These are phyloP conservation scores for Bjerkandera adusta DNA, from an alignment of 1,284 basidiomycete genomes.

Conservation along the genomic window DNA sequence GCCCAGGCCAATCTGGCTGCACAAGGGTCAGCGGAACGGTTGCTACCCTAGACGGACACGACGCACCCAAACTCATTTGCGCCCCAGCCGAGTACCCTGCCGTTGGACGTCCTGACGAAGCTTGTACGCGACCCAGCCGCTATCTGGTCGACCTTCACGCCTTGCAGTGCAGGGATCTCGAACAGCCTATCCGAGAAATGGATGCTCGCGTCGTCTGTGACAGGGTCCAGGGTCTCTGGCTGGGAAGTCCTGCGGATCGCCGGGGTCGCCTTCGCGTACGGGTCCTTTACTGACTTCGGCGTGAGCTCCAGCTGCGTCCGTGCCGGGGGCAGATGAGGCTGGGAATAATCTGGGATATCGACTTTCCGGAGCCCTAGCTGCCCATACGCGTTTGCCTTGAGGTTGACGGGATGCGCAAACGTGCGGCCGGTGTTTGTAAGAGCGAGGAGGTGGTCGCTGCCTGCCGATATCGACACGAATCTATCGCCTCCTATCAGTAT, in stretches of 20 bases:
- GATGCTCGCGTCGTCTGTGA: constrained; percentile 49
- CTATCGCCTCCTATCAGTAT: constrained; percentile 34
- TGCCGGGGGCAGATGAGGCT: constrained; percentile 30
- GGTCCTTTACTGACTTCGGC: constrained; percentile 55
- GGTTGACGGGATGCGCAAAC: constrained; percentile 77
- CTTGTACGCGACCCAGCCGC: constrained; percentile 75
- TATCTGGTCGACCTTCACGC: constrained; percentile 65
- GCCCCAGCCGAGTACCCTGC: constrained; percentile 87
- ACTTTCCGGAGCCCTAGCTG: constrained; percentile 81
- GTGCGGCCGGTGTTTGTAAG: constrained; percentile 81
- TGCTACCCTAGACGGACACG: neutral
- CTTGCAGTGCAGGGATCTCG: constrained; percentile 78
- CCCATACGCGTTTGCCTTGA: constrained; percentile 79
- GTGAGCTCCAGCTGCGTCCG: constrained; percentile 37
- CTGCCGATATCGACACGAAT: constrained; percentile 73
- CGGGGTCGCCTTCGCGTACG: constrained; percentile 41
- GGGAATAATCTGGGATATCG: constrained; percentile 41
- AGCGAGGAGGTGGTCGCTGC: constrained; percentile 82
- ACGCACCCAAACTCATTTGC: constrained; percentile 78
- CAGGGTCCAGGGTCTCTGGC: constrained; percentile 15
- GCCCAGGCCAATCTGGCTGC: constrained; percentile 83
- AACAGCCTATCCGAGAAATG: constrained; percentile 74
- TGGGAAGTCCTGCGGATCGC: constrained; percentile 21
- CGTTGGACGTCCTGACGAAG: constrained; percentile 67
- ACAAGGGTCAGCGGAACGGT: neutral